phyloP scores from a whole-genome alignment of 805 yeast genomes.

The Wickerhamomyces subpelliculosus region DNA sequence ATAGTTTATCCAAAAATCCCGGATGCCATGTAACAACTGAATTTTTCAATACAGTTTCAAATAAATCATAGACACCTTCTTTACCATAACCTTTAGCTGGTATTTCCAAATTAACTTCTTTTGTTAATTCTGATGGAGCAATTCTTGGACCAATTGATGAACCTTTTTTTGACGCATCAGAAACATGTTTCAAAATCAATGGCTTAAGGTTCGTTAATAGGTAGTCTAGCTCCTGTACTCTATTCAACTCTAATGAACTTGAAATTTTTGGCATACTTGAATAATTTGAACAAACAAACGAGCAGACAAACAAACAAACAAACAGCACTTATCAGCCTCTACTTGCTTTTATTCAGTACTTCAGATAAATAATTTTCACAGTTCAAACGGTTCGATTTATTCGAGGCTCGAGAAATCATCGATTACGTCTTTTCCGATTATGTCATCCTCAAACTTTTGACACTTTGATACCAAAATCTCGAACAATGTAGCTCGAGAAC shows the following conservation, averaged over 20 bases:
- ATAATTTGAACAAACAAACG: no score
- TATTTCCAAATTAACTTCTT: constrained; percentile 28
- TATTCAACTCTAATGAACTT: constrained; percentile 35
- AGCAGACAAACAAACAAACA: no score
- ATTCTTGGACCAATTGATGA: constrained; percentile 45
- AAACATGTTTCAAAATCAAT: constrained; percentile 46
- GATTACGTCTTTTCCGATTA: no score
- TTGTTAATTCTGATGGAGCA: constrained; percentile 41
- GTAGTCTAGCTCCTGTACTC: constrained; percentile 50
- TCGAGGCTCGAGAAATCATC: no score
- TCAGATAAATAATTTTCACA: no score
- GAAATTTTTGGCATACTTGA: constrained; percentile 21
- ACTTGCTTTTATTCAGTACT: no score
- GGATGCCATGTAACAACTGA: constrained; percentile 85
- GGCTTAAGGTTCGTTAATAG: constrained; percentile 46
- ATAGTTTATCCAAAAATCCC: constrained; percentile 77
- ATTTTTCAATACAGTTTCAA: constrained; percentile 52
- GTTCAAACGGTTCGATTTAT: no score
- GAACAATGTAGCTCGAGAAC: no score
- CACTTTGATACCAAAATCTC: no score
- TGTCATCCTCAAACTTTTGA: no score
- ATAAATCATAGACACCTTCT: constrained; percentile 38
- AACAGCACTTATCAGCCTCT: no score
- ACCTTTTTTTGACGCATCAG: constrained; percentile 35
- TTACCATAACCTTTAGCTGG: constrained; percentile 32